Evolutionary conservation across 176 grass and related monocot genomes (phyloP).

Genomic region (Lolium multiflorum): DNA sequence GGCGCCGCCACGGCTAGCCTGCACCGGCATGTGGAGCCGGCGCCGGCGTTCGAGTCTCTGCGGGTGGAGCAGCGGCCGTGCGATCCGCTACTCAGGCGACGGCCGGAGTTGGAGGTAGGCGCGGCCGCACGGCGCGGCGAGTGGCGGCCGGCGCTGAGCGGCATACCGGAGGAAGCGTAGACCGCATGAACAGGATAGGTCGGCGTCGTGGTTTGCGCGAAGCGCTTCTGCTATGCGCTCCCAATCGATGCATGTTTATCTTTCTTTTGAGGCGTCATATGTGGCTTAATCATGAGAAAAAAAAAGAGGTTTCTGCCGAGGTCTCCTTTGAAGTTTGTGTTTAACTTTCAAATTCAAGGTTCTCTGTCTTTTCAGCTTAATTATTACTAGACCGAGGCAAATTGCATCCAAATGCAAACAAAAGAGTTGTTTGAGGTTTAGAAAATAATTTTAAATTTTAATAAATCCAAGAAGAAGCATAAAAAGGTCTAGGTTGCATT

Average conservation of each 20-base stretch:
- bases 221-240: constrained; percentile 61
- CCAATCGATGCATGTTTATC: background rate
- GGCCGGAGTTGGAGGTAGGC: background rate
- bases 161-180: constrained; percentile 46
- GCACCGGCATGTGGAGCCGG: background rate
- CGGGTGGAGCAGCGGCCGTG: background rate
- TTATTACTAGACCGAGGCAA: too few relatives aligned
- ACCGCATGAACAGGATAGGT: background rate
- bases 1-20: background rate
- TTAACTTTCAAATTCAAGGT: too few relatives aligned
- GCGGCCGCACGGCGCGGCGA: background rate
- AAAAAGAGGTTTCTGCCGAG: background rate
- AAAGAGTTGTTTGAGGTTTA: too few relatives aligned
- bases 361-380: too few relatives aligned
- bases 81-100: background rate
- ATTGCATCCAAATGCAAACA: too few relatives aligned
- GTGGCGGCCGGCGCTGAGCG: constrained; percentile 24
- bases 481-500: too few relatives aligned
- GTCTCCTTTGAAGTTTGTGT: background rate
- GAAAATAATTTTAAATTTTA: too few relatives aligned
- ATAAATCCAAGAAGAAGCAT: too few relatives aligned
- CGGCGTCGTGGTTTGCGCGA: background rate
- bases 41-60: background rate
- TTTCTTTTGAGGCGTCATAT: background rate
- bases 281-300: background rate